Conservation (phyloP, 208 protist species). For the Trichomonas tenax region DNA sequence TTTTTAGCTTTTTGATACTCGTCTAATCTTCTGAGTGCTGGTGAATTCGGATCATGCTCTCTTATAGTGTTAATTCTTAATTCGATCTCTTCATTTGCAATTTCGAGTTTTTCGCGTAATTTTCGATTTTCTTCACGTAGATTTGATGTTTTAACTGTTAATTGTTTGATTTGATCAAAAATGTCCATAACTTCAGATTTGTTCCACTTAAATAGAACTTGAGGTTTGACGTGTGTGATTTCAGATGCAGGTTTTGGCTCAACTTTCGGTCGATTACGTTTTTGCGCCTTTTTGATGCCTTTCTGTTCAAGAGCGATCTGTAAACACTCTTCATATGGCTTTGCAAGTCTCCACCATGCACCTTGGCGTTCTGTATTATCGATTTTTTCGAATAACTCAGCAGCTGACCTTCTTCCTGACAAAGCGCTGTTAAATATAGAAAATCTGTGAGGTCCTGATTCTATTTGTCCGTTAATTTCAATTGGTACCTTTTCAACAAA, state of each 20-base stretch:
- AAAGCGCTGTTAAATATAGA: constrained; percentile 13
- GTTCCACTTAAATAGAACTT: background rate
- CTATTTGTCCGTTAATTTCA: background rate
- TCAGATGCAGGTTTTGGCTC: background rate
- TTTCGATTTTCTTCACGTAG: background rate
- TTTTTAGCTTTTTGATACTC: background rate
- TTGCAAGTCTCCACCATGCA: background rate
- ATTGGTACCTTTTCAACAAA: background rate
- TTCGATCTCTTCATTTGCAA: background rate
- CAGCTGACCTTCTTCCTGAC: background rate
- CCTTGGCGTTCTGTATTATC: background rate
- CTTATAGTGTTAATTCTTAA: background rate
- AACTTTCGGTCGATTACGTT: background rate
- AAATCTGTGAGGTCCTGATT: background rate
- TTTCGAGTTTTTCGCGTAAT: background rate
- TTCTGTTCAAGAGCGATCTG: background rate
- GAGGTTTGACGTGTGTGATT: background rate
- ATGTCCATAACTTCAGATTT: background rate
- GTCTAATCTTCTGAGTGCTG: background rate
- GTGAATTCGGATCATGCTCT: background rate
- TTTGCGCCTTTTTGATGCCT: background rate
- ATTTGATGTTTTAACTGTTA: background rate
- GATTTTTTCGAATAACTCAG: background rate
- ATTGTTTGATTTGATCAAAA: background rate
- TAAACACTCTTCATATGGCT: background rate